These are phyloP conservation scores for Argentina anserina DNA, from an alignment of 306 rosid genomes.

Conservation along the genomic window DNA sequence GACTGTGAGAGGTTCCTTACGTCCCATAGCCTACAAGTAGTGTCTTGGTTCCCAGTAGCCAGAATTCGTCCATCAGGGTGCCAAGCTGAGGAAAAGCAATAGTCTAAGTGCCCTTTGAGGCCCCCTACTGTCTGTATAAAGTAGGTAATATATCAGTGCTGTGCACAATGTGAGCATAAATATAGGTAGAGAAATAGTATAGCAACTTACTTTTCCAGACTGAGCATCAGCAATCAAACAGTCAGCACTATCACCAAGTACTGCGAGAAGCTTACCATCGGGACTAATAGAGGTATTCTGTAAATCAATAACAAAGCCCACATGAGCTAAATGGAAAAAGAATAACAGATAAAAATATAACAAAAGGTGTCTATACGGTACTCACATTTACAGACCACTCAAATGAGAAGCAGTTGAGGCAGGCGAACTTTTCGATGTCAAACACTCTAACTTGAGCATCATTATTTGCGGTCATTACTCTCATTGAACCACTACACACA, in stretches of 20 bases:
- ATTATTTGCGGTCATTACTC: constrained; percentile 76
- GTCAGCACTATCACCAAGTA: constrained; percentile 82
- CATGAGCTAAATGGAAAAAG: background rate
- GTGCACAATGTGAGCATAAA: background rate
- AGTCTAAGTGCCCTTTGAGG: constrained; percentile 87
- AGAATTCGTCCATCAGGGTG: constrained; percentile 80
- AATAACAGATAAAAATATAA: background rate
- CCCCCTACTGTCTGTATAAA: constrained; percentile 44
- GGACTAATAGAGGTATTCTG: constrained; percentile 80
- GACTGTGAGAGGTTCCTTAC: constrained; percentile 75
- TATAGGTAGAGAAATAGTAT: background rate
- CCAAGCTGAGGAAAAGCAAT: constrained; percentile 93
- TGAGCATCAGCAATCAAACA: constrained; percentile 72
- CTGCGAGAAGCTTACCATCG: constrained; percentile 74
- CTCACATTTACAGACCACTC: constrained; percentile 98
- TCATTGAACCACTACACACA: constrained; percentile 63
- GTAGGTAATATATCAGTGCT: background rate
- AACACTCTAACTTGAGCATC: constrained; percentile 80
- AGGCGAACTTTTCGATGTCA: constrained; percentile 54
- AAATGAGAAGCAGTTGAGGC: constrained; percentile 59
- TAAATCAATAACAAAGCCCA: constrained; percentile 9
- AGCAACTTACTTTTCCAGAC: constrained; percentile 56
- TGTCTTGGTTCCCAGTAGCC: constrained; percentile 97
- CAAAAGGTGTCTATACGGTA: constrained; percentile 14
- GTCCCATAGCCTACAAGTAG: constrained; percentile 95